Conservation (phyloP, 805 yeast species). For the Zygosaccharomyces siamensis region DNA sequence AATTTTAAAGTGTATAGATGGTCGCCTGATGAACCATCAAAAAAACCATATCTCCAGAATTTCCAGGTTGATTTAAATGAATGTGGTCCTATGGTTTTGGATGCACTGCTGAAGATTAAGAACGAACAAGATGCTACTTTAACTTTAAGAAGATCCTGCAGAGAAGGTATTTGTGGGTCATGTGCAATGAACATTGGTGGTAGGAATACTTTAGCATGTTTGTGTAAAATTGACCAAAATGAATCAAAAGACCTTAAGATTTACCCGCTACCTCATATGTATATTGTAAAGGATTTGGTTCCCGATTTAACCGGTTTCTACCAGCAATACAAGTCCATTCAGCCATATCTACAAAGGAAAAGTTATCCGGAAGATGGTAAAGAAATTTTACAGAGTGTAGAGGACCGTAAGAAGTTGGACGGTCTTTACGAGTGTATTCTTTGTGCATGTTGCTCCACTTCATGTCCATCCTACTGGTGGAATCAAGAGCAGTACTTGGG, state of each 20-base stretch:
- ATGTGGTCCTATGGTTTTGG: constrained; percentile 97
- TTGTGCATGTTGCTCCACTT: constrained; percentile 98
- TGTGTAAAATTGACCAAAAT: constrained; percentile 88
- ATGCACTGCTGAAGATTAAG: constrained; percentile 89
- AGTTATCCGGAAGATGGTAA: constrained; percentile 80
- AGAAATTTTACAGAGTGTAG: constrained; percentile 86
- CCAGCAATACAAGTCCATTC: constrained; percentile 96
- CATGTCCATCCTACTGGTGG: constrained; percentile 99
- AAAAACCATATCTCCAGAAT: constrained; percentile 79
- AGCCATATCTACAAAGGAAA: constrained; percentile 87
- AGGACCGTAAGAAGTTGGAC: constrained; percentile 92
- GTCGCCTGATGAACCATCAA: constrained; percentile 95
- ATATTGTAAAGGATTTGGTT: constrained; percentile 91
- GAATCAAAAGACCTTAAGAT: constrained; percentile 70
- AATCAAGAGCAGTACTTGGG: constrained; percentile 98
- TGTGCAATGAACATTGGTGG: constrained; percentile 99
- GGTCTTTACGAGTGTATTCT: constrained; percentile 96
- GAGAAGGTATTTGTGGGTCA: constrained; percentile 99
- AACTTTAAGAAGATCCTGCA: constrained; percentile 96
- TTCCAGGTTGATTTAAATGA: constrained; percentile 82
- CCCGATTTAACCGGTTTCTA: constrained; percentile 97
- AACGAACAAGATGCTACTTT: constrained; percentile 94
- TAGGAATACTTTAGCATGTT: constrained; percentile 91
- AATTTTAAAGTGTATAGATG: constrained; percentile 93
- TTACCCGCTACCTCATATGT: constrained; percentile 98